Evolutionary conservation across 2,329 filamentous ascomycete genomes (phyloP), one percentile per base, ranked within the genome.

Genomic region (Fusarium subtropicale): DNA sequence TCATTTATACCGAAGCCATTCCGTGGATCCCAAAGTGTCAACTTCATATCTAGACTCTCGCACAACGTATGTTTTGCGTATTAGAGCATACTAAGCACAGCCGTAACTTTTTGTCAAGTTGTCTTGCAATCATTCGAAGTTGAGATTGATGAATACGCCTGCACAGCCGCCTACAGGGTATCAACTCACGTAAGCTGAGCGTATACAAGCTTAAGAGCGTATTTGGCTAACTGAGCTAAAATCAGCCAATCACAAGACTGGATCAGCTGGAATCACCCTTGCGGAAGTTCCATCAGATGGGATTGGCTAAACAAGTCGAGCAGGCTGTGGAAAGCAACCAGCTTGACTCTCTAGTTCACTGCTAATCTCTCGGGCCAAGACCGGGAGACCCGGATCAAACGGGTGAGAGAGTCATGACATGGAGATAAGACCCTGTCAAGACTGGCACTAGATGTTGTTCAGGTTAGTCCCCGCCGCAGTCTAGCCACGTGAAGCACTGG

Each of bases 171-270:
- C 16, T 28, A 15, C n/a, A 51, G 47, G 33, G 47, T 38, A 50
- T 10, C 5, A 22, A 9, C 15, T 3, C 2, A 12, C 12, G 22
- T 57, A 18, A 63, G 58, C 58, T 15, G 18, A 24, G 42, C 57
- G 57, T 62, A 62, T 46, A 1, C 3, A 2, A 15, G 42, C 59
- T 44, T 64, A 64, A 46, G 0, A n/a, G 28, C 44, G 41, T 31
- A 31, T 46, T 12, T 2, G 12, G 1, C 50, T 33, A 36, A 64
- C 26, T 20, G n/a, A 15, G 22, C 15, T 15, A n/a, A 34, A 12
- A 7, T 0, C 1, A 3, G 15, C 41, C 41, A 44, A 44, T 26
- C 16, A 7, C 18, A 18, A 18, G 15, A 2, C 41, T 44, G 4
- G 6, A 7, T 26, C 41, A 18, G 10, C 7, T 18, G 5, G 7